These are phyloP conservation scores for Paramecium sonneborni DNA, from an alignment of 73 alveolate genomes.

Conservation along the genomic window DNA sequence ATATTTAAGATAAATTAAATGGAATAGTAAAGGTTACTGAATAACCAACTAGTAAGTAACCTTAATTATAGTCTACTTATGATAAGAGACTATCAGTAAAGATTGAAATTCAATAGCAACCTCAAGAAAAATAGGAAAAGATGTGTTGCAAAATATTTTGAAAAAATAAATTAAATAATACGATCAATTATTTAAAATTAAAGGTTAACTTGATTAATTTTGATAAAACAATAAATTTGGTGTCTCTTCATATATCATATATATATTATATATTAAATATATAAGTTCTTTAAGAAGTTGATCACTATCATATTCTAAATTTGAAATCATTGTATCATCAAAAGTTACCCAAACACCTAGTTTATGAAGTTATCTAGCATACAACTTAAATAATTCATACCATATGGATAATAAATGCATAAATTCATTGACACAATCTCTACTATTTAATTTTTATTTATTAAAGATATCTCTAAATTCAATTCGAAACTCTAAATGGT, in stretches of 20 bases:
- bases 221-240: conserved; percentile 3
- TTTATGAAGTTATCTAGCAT: conserved; percentile 18
- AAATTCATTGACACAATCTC: neutral
- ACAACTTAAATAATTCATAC: conserved; percentile 4
- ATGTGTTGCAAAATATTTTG: conserved; percentile 7
- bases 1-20: neutral
- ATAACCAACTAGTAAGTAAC: neutral
- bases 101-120: neutral
- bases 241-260: neutral
- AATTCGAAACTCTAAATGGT: neutral
- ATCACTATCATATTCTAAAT: too few species aligned
- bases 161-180: neutral
- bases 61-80: neutral
- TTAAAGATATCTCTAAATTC: conserved; percentile 12
- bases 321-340: conserved; percentile 24
- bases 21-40: neutral
- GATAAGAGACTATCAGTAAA: neutral
- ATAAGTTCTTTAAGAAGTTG: neutral
- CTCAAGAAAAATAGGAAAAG: neutral
- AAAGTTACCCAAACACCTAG: conserved; percentile 16
- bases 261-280: neutral
- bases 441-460: neutral
- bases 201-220: conserved; percentile 6
- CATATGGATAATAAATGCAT: conserved; percentile 46
- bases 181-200: neutral